Base-by-base conservation (phyloP, 2,329 filamentous ascomycete species). In the Ophiostoma pallidulum region DNA sequence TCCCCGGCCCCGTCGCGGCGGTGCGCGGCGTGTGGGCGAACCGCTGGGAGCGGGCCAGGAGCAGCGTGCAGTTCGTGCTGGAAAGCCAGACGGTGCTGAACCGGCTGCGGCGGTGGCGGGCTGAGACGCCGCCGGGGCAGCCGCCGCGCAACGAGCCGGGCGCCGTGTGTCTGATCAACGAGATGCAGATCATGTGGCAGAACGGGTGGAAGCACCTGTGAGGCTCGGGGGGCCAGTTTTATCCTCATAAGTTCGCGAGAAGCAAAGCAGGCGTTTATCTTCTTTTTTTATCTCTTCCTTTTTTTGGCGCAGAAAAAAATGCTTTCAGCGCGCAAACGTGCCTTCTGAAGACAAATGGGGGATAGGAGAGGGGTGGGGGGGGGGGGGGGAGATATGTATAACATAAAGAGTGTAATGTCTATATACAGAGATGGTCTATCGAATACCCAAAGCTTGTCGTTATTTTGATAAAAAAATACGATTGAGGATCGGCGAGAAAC, bases 131-230 rank as follows among this genome's bases (percentile, higher is more conserved):
- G 0, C 45, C 51, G 6, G 65, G 60, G 4, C 57, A 61, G 37
- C 43, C 49, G 18, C 54, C 48, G 22, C 61, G 62, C 33, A 58
- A 53, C 40, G 68, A 77, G 56, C 62, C 63, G 12, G 74, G 74
- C 3, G 62, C 62, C 10, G 65, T 67, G 19, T 78, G 75, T 56
- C 64, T 78, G 49, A 73, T 78, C 47, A 73, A 78, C 55, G 75
- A 78, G 62, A 78, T 76, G 72, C 74, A 78, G 56, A 72, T 79
- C 53, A 67, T 78, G 62, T 74, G 71, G 59, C 61, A 65, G 55
- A 77, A 77, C 57, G 75, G 75, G 24, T 79, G 75, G 75, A 74
- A 71, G 51, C 75, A 79, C 62, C 60, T 77, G 44, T 78, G 42
- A 52, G 26, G 6, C n/a, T 35, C 6, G 14, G 6, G 1, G 5